Base-by-base conservation (phyloP, 2,329 filamentous ascomycete species). In the Monilinia polystroma region DNA sequence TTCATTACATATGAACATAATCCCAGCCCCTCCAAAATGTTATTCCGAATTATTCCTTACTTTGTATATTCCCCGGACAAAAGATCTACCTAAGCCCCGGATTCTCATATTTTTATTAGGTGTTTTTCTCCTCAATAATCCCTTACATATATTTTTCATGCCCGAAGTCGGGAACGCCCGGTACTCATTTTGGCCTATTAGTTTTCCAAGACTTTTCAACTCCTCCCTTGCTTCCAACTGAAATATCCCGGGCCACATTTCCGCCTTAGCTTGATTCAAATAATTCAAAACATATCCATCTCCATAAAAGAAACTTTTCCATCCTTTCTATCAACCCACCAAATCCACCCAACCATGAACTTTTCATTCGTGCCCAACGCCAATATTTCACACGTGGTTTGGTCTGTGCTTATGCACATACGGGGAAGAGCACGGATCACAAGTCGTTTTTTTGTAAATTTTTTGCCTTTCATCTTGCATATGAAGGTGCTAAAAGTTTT, bases 81-180 rank as follows among this genome's bases (percentile, higher is more conserved):
- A 51, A 51, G 38, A 23, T 45, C 20, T 18, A 45, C 45, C 20
- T 23, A 35, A 59, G n/a, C 45, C 58, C 58, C 45, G 14, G 58
- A 60, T 60, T 23, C 29, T 56, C 32, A 4, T 18, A 38, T 16
- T 5, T 29, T 52, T 10, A 52, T 52, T 38, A 60, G 57, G 11
- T 51, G 16, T 18, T 51, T n/a, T n/a, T 23, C 57, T 59, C 26
- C 16, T 11, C n/a, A 3, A n/a, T 23, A 18, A 49, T 49, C 43
- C 29, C 57, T 29, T 43, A 43, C 41, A 43, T 16, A 41, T 59
- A n/a, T 10, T 51, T 60, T 60, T 51, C 57, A 23, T 60, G 58
- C 58, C 58, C 45, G 51, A 60, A 60, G 32, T 51, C 45, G 58
- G 58, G 14, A 60, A 60, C 14, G 58, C n/a, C 45, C 58, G 58